Percentiles rank a stretch among this genome's conserved stretches.
These are phyloP conservation scores for Paspalum notatum DNA, from an alignment of 176 grass and related monocot genomes.

Conservation along the genomic window DNA sequence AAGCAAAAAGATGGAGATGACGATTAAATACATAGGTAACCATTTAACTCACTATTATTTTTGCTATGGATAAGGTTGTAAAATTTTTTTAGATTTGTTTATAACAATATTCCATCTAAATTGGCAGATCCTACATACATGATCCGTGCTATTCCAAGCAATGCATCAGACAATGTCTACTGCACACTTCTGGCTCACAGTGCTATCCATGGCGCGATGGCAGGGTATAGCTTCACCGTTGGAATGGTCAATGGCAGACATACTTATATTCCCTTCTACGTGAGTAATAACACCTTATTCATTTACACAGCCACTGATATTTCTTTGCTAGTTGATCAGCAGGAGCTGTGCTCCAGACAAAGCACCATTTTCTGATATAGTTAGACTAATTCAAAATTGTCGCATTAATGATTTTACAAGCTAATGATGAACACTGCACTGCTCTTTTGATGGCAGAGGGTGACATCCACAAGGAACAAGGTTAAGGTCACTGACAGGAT, in stretches of 20 bases:
- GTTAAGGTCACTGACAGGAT: constrained; percentile 70
- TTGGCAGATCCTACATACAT: constrained; percentile 96
- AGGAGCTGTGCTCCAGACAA: background rate
- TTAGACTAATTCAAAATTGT: background rate
- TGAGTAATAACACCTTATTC: constrained; percentile 53
- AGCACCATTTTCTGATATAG: background rate
- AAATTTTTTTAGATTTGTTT: background rate
- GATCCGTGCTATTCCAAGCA: constrained; percentile 95
- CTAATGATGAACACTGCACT: background rate
- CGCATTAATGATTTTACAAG: background rate
- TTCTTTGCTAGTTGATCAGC: background rate
- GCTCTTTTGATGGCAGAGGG: constrained; percentile 55
- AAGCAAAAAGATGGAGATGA: constrained; percentile 77
- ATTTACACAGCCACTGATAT: background rate
- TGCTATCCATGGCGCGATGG: constrained; percentile 95
- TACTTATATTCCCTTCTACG: constrained; percentile 89
- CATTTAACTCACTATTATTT: background rate
- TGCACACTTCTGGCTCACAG: constrained; percentile 90
- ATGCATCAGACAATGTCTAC: constrained; percentile 96
- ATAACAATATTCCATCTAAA: constrained; percentile 35
- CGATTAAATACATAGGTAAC: constrained; percentile 97
- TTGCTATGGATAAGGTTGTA: constrained; percentile 11
- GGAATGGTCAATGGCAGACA: constrained; percentile 88
- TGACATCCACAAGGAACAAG: constrained; percentile 75
- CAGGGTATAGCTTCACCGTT: constrained; percentile 90